A percentile compares a stretch with the other conserved stretches of the same genome.
Evolutionary conservation across 257 asterid genomes (phyloP).

Genomic region (Nicotiana paniculata): DNA sequence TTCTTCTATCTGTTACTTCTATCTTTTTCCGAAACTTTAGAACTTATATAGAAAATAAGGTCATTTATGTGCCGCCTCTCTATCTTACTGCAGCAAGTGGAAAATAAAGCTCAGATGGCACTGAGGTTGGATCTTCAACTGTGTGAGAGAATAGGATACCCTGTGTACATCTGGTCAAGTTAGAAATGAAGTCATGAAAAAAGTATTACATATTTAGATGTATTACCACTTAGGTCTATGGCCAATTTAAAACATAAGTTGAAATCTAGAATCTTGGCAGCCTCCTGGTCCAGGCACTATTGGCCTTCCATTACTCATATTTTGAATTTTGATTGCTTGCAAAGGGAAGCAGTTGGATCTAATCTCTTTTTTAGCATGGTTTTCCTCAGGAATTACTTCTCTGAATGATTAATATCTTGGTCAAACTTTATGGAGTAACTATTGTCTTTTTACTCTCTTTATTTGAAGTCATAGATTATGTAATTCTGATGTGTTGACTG

Average conservation of each 20-base stretch:
- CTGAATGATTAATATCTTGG: neutral
- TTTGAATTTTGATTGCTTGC: neutral
- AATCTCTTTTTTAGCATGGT: neutral
- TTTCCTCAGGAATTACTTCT: neutral
- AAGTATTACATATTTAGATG: neutral
- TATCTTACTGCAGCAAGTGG: neutral
- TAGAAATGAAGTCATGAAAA: neutral
- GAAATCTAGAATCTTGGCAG: neutral
- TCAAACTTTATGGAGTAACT: neutral
- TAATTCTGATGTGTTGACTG: neutral
- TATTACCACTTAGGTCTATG: neutral
- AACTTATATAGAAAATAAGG: neutral
- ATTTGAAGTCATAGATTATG: neutral
- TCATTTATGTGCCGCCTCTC: neutral
- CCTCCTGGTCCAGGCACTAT: neutral
- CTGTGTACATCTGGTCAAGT: neutral
- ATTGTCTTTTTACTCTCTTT: neutral
- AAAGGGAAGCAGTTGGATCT: neutral
- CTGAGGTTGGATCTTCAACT: neutral
- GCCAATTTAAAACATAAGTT: neutral
- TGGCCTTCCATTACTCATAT: neutral
- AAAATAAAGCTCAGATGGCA: neutral
- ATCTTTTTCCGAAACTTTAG: neutral
- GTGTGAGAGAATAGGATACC: neutral
- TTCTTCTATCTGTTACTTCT: neutral